These are phyloP conservation scores for Heliamphora pulchella DNA, from an alignment of 179 eudicot species.

Conservation along the genomic window DNA sequence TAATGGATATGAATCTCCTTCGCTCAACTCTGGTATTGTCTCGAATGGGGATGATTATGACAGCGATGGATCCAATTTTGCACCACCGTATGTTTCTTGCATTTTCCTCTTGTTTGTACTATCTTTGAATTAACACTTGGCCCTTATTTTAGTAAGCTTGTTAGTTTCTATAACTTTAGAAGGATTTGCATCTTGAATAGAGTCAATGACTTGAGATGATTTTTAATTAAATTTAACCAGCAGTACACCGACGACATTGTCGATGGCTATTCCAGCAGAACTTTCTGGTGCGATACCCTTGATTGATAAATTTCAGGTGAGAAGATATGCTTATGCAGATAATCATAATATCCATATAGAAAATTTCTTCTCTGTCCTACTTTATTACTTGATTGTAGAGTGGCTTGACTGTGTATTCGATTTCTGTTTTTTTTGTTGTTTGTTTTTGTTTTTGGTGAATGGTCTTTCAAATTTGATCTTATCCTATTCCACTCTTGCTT, in stretches of 20 bases:
- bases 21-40: conserved; percentile 44
- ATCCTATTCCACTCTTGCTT: background rate
- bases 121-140: background rate
- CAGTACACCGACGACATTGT: conserved; percentile 91
- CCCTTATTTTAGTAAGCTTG: background rate
- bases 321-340: conserved; percentile 10
- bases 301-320: conserved; percentile 93
- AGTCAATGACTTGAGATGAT: background rate
- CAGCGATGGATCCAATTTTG: conserved; percentile 93
- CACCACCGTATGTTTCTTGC: conserved; percentile 68
- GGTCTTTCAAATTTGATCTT: conserved; percentile 2
- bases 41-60: conserved; percentile 87
- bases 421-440: no score
- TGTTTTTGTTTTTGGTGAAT: background rate
- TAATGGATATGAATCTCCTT: conserved; percentile 68
- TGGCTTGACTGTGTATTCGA: background rate
- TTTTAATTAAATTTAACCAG: conserved; percentile 18
- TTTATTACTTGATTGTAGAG: background rate
- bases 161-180: background rate
- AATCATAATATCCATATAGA: background rate
- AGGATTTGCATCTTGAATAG: background rate
- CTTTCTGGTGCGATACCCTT: conserved; percentile 94
- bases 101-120: background rate
- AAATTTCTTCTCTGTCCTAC: background rate
- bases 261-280: conserved; percentile 85